Conservation (phyloP, 805 yeast genomes). For the Lachancea thermotolerans region DNA sequence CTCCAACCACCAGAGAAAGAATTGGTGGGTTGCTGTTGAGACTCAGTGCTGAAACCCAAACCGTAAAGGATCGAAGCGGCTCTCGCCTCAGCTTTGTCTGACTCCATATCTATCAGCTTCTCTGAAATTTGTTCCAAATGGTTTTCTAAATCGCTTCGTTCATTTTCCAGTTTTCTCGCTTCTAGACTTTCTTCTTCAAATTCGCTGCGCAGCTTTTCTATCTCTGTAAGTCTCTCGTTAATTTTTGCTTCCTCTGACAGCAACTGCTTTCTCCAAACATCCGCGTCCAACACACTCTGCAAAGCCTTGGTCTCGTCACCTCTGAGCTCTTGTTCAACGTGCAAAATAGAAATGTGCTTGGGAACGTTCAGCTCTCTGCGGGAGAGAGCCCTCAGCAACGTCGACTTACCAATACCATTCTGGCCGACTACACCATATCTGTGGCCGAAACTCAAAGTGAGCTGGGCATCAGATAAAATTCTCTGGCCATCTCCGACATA, state of each 20-base stretch:
- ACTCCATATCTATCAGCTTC: conserved; percentile 86
- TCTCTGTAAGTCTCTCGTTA: conserved; percentile 66
- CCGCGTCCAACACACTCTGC: conserved; percentile 97
- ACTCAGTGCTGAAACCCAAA: conserved; percentile 83
- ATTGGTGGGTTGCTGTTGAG: conserved; percentile 79
- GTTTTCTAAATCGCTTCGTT: conserved; percentile 76
- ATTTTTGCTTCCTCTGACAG: conserved; percentile 69
- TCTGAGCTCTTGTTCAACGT: conserved; percentile 93
- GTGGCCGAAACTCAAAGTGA: conserved; percentile 84
- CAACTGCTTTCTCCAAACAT: conserved; percentile 95
- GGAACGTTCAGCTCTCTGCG: conserved; percentile 93
- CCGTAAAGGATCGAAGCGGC: conserved; percentile 93
- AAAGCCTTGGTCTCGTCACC: conserved; percentile 91
- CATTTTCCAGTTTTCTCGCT: conserved; percentile 75
- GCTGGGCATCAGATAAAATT: conserved; percentile 79
- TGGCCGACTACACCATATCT: conserved; percentile 97
- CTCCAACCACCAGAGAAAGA: conserved; percentile 99
- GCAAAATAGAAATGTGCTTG: conserved; percentile 88
- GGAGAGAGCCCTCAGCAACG: conserved; percentile 81
- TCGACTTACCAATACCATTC: conserved; percentile 99
- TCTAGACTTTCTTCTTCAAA: conserved; percentile 73
- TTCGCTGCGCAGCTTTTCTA: conserved; percentile 60
- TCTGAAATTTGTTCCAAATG: conserved; percentile 74
- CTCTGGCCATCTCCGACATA: conserved; percentile 95
- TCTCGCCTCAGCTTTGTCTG: conserved; percentile 94